Base-by-base conservation (phyloP, 2,329 filamentous ascomycete species). In the Fusarium chlamydosporum region DNA sequence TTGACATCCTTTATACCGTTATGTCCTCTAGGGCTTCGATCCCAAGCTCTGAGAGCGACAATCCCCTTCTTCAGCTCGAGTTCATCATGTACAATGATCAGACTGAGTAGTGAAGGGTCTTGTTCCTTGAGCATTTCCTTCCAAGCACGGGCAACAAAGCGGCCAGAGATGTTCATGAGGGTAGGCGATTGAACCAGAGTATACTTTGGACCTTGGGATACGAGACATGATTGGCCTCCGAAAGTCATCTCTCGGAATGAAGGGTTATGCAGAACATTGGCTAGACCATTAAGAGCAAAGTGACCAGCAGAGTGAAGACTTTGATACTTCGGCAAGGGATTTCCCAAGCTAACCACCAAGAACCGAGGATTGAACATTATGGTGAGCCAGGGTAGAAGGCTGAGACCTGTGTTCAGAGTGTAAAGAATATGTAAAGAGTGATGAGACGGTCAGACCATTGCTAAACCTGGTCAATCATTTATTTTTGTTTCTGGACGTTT, bases 301-400 rank as follows among this genome's bases (percentile, higher is more conserved):
- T 98, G 95, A 12, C 94, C 96, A 15, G 94, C 93, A 26, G 90
- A 94, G 81, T 98, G 96, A 9, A 95, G 89, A 20, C 92, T 96
- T 67, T 91, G 85, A 69, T 88, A 86, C 79, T 95, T 94, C 3
- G 88, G 82, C 8, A 86, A 83, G 8, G 92, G 93, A 74, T 98
- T 98, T 71, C 96, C 96, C 67, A 99, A 86, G 66, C 93, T 96
- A 81, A 94, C 87, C 74, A 98, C 85, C 58, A 98, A 88, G 72
- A 97, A 88, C 38, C 85, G 86, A 45, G 81, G 79, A 29, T 75
- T 78, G 55, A 80, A 79, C 74, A 79, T 79, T 45, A 46, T 75
- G 65, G 26, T 20, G 23, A 51, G 23, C 16, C 34, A 15, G n/a
- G 11, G n/a, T 20, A 13, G 33, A 11, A 18, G 31, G 12, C 37